Conservation (phyloP, 768 basidiomycete genomes). For the Artomyces pyxidatus region DNA sequence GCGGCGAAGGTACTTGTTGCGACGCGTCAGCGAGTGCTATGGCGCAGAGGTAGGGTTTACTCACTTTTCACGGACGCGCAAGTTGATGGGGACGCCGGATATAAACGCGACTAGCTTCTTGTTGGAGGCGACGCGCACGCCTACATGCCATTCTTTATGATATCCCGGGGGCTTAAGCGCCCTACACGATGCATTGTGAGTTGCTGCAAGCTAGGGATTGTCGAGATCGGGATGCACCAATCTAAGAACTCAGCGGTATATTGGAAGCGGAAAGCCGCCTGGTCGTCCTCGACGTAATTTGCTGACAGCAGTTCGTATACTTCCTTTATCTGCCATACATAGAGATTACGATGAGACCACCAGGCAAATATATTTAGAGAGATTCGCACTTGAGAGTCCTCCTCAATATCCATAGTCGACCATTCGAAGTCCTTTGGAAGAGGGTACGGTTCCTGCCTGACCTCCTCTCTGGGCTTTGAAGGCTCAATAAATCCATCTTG, state of each 20-base stretch:
- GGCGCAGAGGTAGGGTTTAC: constrained; percentile 20
- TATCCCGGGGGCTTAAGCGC: constrained; percentile 93
- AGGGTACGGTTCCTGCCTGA: constrained; percentile 82
- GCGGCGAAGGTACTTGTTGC: constrained; percentile 52
- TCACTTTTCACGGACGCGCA: constrained; percentile 82
- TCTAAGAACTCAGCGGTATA: constrained; percentile 91
- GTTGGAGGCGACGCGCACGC: constrained; percentile 84
- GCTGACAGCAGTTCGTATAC: constrained; percentile 85
- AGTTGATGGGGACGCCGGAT: constrained; percentile 78
- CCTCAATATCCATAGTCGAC: constrained; percentile 71
- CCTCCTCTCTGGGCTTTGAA: constrained; percentile 63
- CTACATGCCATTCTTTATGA: constrained; percentile 90
- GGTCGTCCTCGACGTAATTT: constrained; percentile 95
- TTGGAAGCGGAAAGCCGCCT: constrained; percentile 93
- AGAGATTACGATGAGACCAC: neutral
- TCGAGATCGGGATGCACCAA: constrained; percentile 46
- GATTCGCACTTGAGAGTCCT: constrained; percentile 56
- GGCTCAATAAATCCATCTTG: constrained; percentile 89
- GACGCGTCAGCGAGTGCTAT: constrained; percentile 2
- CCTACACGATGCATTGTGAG: constrained; percentile 41
- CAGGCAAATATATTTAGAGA: neutral
- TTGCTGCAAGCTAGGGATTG: neutral
- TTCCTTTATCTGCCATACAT: constrained; percentile 63
- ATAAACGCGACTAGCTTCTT: constrained; percentile 97
- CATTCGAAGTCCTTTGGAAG: constrained; percentile 93